phyloP scores from a whole-genome alignment of 2,329 filamentous ascomycete species.

The Pleurostoma richardsiae region DNA sequence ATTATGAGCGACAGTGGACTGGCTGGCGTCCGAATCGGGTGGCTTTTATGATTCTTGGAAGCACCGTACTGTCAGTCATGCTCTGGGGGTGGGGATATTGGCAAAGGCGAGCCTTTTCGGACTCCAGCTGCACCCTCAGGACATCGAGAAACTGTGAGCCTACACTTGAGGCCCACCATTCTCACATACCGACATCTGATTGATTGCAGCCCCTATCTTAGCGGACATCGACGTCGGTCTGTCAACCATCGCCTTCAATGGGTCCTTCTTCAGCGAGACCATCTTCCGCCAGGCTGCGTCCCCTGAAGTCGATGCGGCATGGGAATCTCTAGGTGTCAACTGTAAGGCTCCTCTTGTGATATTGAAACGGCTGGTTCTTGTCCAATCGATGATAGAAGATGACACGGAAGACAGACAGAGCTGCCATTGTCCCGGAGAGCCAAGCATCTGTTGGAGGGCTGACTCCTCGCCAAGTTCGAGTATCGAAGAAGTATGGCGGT shows the following conservation, averaged over 20 bases:
- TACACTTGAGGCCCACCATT: too few relatives aligned
- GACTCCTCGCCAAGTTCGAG: constrained; percentile 41
- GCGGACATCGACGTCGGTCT: constrained; percentile 26
- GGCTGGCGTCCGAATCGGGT: too few relatives aligned
- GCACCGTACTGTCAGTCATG: too few relatives aligned
- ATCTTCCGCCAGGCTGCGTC: constrained; percentile 44
- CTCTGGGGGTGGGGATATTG: too few relatives aligned
- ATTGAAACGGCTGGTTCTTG: too few relatives aligned
- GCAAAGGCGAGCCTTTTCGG: too few relatives aligned
- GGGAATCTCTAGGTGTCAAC: constrained; percentile 31
- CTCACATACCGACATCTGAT: background rate
- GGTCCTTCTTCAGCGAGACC: constrained; percentile 48
- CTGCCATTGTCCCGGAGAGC: background rate
- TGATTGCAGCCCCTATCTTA: constrained; percentile 23
- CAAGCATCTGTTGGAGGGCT: constrained; percentile 26
- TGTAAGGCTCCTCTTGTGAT: constrained; percentile 12
- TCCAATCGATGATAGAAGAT: too few relatives aligned
- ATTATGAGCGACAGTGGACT: too few relatives aligned
- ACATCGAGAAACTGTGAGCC: too few relatives aligned
- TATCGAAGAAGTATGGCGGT: constrained; percentile 43
- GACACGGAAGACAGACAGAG: background rate
- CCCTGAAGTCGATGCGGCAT: constrained; percentile 52
- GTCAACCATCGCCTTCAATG: constrained; percentile 41
- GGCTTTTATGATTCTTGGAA: too few relatives aligned
- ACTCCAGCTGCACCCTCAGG: too few relatives aligned